Percentiles rank a stretch among this genome's conserved stretches.
Conservation (phyloP, 2,329 filamentous ascomycete genomes). For the Aspergillus novofumigatus region DNA sequence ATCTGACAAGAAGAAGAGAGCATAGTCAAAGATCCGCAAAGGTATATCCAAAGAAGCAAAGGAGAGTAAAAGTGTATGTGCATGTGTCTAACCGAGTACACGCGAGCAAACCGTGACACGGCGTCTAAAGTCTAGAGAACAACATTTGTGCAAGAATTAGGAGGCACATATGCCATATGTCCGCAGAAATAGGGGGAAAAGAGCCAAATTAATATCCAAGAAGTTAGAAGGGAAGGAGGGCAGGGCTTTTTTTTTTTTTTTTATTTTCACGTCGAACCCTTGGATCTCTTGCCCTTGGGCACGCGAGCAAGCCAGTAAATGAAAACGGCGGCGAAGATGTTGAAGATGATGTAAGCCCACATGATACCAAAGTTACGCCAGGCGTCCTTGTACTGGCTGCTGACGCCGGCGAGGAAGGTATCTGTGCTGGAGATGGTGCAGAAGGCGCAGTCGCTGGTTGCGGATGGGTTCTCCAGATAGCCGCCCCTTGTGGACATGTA, state of each 20-base stretch:
- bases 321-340: conserved; percentile 55
- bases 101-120: not conserved
- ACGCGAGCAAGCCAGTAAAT: conserved; percentile 63
- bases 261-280: conserved; percentile 4
- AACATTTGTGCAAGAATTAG: not conserved
- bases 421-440: conserved; percentile 46
- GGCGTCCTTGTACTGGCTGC: conserved; percentile 43
- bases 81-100: not conserved
- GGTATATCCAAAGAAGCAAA: not conserved
- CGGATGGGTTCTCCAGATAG: conserved; percentile 40
- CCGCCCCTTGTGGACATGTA: conserved; percentile 41
- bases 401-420: conserved; percentile 42
- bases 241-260: no score
- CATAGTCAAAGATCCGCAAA: not conserved
- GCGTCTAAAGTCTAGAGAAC: not conserved
- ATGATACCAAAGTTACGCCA: conserved; percentile 70
- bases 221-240: not conserved
- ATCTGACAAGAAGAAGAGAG: not conserved
- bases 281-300: conserved; percentile 34
- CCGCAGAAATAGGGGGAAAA: not conserved
- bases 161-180: not conserved
- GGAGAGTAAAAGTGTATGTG: not conserved
- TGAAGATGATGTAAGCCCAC: conserved; percentile 64
- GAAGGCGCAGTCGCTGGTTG: conserved; percentile 47
- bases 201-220: not conserved